Evolutionary conservation across 2,329 filamentous ascomycete species (phyloP), one percentile per base, ranked within the genome.

Genomic region (Talaromyces sp.): DNA sequence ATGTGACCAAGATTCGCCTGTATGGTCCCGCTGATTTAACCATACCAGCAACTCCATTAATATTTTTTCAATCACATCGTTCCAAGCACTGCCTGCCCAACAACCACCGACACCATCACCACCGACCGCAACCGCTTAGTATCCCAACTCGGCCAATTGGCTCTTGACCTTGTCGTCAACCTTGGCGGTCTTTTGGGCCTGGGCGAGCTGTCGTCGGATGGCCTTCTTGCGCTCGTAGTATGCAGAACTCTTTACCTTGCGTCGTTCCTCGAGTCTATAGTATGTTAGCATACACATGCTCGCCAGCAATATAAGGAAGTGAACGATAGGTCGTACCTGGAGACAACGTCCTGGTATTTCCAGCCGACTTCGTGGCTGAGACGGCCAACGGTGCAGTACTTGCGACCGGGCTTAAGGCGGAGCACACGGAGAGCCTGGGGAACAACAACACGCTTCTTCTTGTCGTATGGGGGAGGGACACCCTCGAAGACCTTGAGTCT

Each of bases 201-300:
- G 91, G 75, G 89, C 86, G 76, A 97, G 85, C 86, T 96, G 92
- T 87, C 90, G 91, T 81, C 90, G 88, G 75, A 91, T 91, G 74
- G 92, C 88, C 92, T 96, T 97, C 95, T 98, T 99, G 88, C 93
- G 93, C 88, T 96, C 93, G 89, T 98, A 98, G 91, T 97, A 99
- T 82, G 95, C 95, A 75, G 91, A 88, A 79, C 93, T 90, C 92
- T 98, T 99, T 83, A 96, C 94, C 88, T 99, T 99, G 87, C 95
- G 92, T 84, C 94, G 89, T 89, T 99, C 95, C 88, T 99, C 95
- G 79, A 99, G 89, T 84, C 95, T 98, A 60, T 57, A 54, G 47
- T n/a, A 50, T 45, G 39, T 59, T 11, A 59, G 37, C 11, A 1
- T n/a, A 19, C 8, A 19, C 11, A 4, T 22, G 13, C n/a, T 22